Conservation (phyloP, 164 flowering plant genomes). For the Macadamia tetraphylla region DNA sequence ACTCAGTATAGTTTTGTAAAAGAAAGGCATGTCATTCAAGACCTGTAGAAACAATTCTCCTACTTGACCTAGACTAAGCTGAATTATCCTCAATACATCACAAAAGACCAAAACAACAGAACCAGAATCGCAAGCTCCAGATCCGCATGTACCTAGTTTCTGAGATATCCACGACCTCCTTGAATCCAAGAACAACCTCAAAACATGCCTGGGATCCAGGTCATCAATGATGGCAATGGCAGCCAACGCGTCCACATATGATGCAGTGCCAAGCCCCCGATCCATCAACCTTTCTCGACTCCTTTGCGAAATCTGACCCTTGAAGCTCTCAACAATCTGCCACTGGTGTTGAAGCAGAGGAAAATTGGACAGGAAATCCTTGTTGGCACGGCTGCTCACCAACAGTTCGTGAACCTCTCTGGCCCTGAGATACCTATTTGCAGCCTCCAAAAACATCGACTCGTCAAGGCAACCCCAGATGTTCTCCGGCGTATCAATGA, state of each 20-base stretch:
- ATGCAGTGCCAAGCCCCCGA: conserved; percentile 33
- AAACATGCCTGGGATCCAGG: conserved; percentile 43
- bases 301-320: conserved; percentile 62
- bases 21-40: conserved; percentile 84
- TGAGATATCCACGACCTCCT: conserved; percentile 52
- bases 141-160: conserved; percentile 24
- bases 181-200: conserved; percentile 48
- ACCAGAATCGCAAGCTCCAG: conserved; percentile 10
- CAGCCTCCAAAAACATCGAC: conserved; percentile 60
- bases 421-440: conserved; percentile 47
- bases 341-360: conserved; percentile 66
- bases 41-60: conserved; percentile 70
- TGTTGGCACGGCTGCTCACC: conserved; percentile 8
- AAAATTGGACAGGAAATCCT: conserved; percentile 34
- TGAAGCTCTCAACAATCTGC: conserved; percentile 79
- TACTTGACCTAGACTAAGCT: conserved; percentile 55
- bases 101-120: conserved; percentile 45
- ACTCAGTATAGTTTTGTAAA: conserved; percentile 70
- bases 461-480: conserved; percentile 81
- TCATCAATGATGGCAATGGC: conserved; percentile 62
- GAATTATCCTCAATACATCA: conserved; percentile 46
- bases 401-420: conserved; percentile 40
- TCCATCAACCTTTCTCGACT: conserved; percentile 53
- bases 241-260: conserved; percentile 62
- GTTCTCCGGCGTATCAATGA: conserved; percentile 74